Evolutionary conservation across 805 yeast species (phyloP).

Genomic region (Cyberlindnera maritima): DNA sequence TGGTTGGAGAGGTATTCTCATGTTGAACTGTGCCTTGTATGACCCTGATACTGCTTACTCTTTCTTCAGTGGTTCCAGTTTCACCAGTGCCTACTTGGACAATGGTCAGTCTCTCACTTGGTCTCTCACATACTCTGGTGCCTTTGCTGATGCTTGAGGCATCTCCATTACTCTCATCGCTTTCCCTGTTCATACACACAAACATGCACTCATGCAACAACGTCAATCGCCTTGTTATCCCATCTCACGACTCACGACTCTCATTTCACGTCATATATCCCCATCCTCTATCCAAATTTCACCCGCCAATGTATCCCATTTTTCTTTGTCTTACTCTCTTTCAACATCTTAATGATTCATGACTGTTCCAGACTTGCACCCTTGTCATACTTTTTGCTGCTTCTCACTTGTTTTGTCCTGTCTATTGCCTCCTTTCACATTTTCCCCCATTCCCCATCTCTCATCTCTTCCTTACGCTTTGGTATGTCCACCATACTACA

Average conservation of each 20-base stretch:
- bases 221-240: too few species aligned
- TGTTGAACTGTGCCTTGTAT: slow-evolving; percentile 69
- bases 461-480: background rate
- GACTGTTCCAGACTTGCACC: too few species aligned
- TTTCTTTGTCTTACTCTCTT: background rate
- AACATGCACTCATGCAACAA: too few species aligned
- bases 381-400: too few species aligned
- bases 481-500: background rate
- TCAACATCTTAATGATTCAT: background rate
- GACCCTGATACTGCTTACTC: slow-evolving; percentile 64
- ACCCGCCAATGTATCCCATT: background rate
- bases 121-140: slow-evolving; percentile 75
- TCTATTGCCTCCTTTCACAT: background rate
- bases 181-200: too few species aligned
- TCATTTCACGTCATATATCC: too few species aligned
- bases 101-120: slow-evolving; percentile 86
- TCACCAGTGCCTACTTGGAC: slow-evolving; percentile 60
- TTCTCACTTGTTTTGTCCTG: background rate
- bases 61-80: slow-evolving; percentile 56
- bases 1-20: slow-evolving; percentile 74
- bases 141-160: slow-evolving; percentile 21
- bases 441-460: background rate
- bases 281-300: background rate
- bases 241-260: too few species aligned
- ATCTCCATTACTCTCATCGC: too few species aligned